phyloP scores from a whole-genome alignment of 73 alveolate genomes.

The Stentor roeselii region DNA sequence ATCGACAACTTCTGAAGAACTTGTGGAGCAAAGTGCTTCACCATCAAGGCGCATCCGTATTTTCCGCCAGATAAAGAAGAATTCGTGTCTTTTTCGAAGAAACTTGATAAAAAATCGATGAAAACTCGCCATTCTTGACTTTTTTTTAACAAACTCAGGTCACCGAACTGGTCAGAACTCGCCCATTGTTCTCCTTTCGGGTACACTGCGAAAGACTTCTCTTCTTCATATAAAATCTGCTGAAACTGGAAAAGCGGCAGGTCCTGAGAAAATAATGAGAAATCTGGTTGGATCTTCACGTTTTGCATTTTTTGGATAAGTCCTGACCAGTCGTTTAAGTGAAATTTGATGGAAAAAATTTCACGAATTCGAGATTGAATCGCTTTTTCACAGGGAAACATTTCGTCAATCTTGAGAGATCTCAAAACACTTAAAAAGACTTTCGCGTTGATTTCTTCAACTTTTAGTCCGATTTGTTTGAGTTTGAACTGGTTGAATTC shows the following conservation, averaged over 20 bases:
- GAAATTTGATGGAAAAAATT: conserved; percentile 51
- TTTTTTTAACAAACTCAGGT: not conserved
- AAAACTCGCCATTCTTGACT: not conserved
- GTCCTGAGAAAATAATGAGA: not conserved
- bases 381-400: conserved; percentile 66
- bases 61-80: conserved; percentile 75
- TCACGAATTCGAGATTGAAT: conserved; percentile 59
- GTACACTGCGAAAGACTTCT: conserved; percentile 7
- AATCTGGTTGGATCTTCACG: not conserved
- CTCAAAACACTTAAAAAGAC: conserved; percentile 48
- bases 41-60: conserved; percentile 73
- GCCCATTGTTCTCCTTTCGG: conserved; percentile 23
- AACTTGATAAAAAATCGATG: too few relatives aligned
- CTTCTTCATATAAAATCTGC: not conserved
- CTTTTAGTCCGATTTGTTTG: conserved; percentile 46
- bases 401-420: conserved; percentile 48
- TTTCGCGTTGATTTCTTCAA: conserved; percentile 47
- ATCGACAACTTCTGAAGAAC: conserved; percentile 46
- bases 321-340: conserved; percentile 42
- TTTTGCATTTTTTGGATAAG: conserved; percentile 25
- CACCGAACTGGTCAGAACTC: conserved; percentile 5
- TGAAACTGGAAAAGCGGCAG: not conserved
- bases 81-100: not conserved
- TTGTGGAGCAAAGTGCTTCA: conserved; percentile 58
- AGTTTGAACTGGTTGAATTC: conserved; percentile 40